Percentiles rank a stretch among this genome's conserved stretches.
Evolutionary conservation across 495 filamentous ascomycete genomes (phyloP).

Genomic region (Platismatia glauca): DNA sequence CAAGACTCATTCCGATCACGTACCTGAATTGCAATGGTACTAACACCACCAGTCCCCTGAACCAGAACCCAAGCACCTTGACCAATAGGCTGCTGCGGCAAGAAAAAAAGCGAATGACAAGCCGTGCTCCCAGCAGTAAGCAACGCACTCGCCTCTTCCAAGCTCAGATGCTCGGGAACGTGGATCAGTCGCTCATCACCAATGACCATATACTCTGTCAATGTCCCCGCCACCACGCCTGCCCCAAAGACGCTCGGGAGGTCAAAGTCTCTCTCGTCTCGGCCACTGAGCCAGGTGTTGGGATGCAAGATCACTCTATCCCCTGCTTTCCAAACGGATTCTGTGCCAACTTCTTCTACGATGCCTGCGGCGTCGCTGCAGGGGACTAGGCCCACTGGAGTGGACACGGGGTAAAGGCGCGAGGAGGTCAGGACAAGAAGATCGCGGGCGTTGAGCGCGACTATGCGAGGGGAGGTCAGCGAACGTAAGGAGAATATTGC

Average conservation of each 20-base stretch:
- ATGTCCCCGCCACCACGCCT: background rate
- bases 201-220: background rate
- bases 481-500: background rate
- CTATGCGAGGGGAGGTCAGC: background rate
- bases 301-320: background rate
- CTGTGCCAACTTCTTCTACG: background rate
- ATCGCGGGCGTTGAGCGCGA: background rate
- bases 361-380: background rate
- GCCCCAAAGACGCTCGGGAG: background rate
- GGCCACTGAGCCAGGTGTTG: background rate
- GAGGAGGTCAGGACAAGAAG: background rate
- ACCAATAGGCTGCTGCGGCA: background rate
- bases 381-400: background rate
- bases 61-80: background rate
- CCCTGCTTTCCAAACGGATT: background rate
- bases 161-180: background rate
- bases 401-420: background rate
- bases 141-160: background rate
- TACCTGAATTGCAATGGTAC: conserved; percentile 1
- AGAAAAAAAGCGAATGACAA: background rate
- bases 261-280: background rate
- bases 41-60: background rate
- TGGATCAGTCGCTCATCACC: background rate
- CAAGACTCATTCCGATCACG: background rate
- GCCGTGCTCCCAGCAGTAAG: background rate